Conservation (phyloP, 805 yeast genomes). For the Saccharomycopsis capsularis region DNA sequence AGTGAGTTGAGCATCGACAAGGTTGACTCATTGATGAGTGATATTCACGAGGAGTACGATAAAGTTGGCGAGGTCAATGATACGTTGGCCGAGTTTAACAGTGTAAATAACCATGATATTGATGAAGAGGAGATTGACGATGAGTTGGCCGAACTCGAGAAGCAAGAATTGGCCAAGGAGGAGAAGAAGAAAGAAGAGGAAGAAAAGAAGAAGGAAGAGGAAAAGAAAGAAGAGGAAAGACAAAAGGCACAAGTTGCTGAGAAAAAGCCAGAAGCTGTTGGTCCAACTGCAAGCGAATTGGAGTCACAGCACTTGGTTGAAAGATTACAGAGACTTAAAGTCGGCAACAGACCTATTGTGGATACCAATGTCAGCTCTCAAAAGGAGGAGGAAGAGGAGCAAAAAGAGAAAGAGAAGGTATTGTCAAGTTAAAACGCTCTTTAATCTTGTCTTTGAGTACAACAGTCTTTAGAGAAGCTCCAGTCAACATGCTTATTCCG, state of each 20-base stretch:
- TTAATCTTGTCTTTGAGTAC: too few species aligned
- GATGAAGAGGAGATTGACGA: constrained; percentile 25
- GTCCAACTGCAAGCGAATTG: too few species aligned
- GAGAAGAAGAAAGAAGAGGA: constrained; percentile 9
- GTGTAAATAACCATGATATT: constrained; percentile 23
- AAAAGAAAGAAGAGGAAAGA: too few species aligned
- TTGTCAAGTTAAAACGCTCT: too few species aligned
- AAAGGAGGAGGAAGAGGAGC: constrained; percentile 16
- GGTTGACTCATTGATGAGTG: constrained; percentile 15
- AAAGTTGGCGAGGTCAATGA: constrained; percentile 17
- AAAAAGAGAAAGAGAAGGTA: constrained; percentile 5
- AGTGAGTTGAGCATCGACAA: constrained; percentile 12
- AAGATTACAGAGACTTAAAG: constrained; percentile 5
- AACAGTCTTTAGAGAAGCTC: too few species aligned
- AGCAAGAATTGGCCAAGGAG: constrained; percentile 11
- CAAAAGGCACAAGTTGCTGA: too few species aligned
- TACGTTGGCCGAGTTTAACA: constrained; percentile 10
- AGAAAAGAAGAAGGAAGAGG: constrained; percentile 22
- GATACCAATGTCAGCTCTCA: constrained; percentile 13
- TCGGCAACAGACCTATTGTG: too few species aligned
- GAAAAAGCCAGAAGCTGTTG: too few species aligned
- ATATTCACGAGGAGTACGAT: constrained; percentile 11
- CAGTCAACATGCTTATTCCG: too few species aligned
- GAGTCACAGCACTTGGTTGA: constrained; percentile 3
- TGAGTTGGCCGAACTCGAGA: constrained; percentile 19